Conservation (phyloP, 768 basidiomycete species). For the Tricholoma matsutake region DNA sequence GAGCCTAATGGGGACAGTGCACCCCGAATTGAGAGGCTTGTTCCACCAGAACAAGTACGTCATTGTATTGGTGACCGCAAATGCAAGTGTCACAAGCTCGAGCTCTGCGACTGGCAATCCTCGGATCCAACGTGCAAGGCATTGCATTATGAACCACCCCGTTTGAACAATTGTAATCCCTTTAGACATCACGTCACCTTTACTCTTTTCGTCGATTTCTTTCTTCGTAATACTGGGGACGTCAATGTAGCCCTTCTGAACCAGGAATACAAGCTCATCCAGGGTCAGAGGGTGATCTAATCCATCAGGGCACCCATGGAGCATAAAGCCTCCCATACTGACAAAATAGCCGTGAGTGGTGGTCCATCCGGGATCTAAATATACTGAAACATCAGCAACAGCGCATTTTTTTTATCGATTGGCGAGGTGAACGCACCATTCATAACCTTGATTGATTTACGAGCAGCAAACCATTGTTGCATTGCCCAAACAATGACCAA, state of each 20-base stretch:
- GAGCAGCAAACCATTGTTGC: slow-evolving; percentile 1
- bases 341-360: slow-evolving; percentile 1
- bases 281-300: not conserved
- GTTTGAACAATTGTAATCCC: slow-evolving; percentile 21
- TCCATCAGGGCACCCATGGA: not conserved
- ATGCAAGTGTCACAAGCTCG: slow-evolving; percentile 28
- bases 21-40: slow-evolving; percentile 23
- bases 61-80: slow-evolving; percentile 21
- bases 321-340: slow-evolving; percentile 3
- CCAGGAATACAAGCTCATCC: not conserved
- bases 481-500: slow-evolving; percentile 3
- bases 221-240: not conserved
- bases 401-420: not conserved
- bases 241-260: not conserved
- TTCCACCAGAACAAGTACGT: slow-evolving; percentile 32
- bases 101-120: slow-evolving; percentile 23
- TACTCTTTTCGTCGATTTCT: slow-evolving; percentile 16
- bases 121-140: slow-evolving; percentile 16
- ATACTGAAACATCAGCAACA: slow-evolving; percentile 1
- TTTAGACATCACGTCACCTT: slow-evolving; percentile 21
- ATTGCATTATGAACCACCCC: slow-evolving; percentile 26
- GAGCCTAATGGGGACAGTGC: not conserved
- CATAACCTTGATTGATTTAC: not conserved
- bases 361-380: slow-evolving; percentile 1
- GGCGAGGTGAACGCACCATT: not conserved